These are phyloP conservation scores for Ophiostoma sp. DNA, from an alignment of 2,329 filamentous ascomycete genomes.

Conservation along the genomic window DNA sequence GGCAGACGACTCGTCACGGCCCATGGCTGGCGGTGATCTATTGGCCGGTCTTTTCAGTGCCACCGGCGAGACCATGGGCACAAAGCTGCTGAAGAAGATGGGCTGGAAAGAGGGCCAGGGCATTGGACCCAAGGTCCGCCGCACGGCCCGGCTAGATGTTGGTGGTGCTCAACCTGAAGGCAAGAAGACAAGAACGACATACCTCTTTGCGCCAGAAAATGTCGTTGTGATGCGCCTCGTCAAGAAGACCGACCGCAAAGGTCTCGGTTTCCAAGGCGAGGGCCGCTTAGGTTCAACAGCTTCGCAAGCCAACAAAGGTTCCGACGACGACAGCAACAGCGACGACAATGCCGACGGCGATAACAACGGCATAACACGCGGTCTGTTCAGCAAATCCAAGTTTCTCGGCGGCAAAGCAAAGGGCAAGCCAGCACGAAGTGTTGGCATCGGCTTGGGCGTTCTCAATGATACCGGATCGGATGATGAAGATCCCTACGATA, in stretches of 20 bases:
- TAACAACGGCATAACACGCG: conserved; percentile 27
- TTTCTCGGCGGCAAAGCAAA: conserved; percentile 47
- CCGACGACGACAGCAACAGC: conserved; percentile 45
- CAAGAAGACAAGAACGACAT: conserved; percentile 47
- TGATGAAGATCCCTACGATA: conserved; percentile 90
- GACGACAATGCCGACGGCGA: conserved; percentile 49
- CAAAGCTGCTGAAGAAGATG: conserved; percentile 84
- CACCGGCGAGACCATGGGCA: conserved; percentile 80
- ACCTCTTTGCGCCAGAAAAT: conserved; percentile 86
- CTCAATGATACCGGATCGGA: conserved; percentile 93
- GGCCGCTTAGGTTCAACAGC: conserved; percentile 44
- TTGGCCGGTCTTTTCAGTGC: conserved; percentile 72
- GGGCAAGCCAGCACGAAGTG: conserved; percentile 36
- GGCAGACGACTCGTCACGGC: conserved; percentile 52
- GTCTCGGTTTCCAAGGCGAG: conserved; percentile 67
- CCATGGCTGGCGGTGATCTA: conserved; percentile 40
- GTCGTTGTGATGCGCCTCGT: conserved; percentile 65
- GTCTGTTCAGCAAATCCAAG: conserved; percentile 32
- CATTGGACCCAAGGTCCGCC: conserved; percentile 80
- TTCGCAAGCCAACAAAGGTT: conserved; percentile 32
- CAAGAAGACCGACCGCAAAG: conserved; percentile 68
- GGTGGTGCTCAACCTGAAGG: conserved; percentile 35
- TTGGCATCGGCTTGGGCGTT: conserved; percentile 80
- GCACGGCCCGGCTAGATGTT: conserved; percentile 68
- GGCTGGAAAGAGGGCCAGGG: conserved; percentile 95